Percentiles rank a stretch among this genome's conserved stretches.
Conservation (phyloP, 192 early-diverging fungal species). For the Oehlia diaphana region DNA sequence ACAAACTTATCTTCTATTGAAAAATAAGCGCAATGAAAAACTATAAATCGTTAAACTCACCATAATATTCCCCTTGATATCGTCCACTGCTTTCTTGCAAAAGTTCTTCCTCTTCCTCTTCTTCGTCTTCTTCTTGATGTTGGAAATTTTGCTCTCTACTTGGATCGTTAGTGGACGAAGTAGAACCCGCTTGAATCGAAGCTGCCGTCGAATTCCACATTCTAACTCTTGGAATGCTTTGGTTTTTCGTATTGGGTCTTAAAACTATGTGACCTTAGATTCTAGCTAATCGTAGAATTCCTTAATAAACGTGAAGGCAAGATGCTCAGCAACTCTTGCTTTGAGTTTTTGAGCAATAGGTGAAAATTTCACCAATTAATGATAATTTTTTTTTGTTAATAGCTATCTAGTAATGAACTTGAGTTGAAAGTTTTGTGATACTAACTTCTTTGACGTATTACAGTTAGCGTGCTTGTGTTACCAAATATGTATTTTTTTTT, state of each 20-base stretch:
- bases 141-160: slow-evolving; percentile 11
- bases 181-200: not conserved
- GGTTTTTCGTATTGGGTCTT: not conserved
- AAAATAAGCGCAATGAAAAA: not conserved
- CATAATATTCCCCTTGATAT: slow-evolving; percentile 20
- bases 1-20: not conserved
- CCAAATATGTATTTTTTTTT: no score
- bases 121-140: slow-evolving; percentile 24
- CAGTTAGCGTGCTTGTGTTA: not conserved
- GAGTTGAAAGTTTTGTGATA: not conserved
- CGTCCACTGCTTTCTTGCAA: slow-evolving; percentile 17
- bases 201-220: slow-evolving; percentile 26
- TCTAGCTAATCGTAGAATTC: not conserved
- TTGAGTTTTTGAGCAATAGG: not conserved
- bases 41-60: not conserved
- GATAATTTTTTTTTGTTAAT: not conserved
- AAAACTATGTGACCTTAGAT: not conserved
- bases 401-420: not conserved
- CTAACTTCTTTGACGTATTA: not conserved
- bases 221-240: not conserved
- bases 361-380: not conserved
- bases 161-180: slow-evolving; percentile 13
- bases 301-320: not conserved
- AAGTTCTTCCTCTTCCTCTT: slow-evolving; percentile 28
- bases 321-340: not conserved